Evolutionary conservation across 805 yeast species (phyloP).

Genomic region (Saturnispora bothae): DNA sequence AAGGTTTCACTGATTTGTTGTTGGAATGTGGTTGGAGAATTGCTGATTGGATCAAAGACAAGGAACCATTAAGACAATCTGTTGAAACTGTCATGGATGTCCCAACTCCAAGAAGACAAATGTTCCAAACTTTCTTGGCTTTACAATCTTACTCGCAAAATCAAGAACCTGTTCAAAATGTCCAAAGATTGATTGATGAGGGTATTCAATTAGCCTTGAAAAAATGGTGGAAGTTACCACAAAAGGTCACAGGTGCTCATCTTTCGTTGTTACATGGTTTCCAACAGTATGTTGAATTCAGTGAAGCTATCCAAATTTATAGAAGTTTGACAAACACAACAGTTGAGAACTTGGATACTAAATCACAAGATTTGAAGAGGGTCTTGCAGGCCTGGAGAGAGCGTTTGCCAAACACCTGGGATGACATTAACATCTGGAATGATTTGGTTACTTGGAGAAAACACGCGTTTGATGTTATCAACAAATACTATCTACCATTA

Average conservation of each 20-base stretch:
- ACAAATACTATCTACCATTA: constrained; percentile 86
- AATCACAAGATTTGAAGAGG: constrained; percentile 88
- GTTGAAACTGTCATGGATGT: constrained; percentile 97
- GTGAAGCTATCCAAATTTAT: constrained; percentile 94
- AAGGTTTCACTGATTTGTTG: constrained; percentile 88
- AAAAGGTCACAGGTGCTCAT: constrained; percentile 68
- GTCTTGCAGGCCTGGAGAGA: constrained; percentile 98
- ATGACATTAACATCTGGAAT: constrained; percentile 95
- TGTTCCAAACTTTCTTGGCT: constrained; percentile 87
- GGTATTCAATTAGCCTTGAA: constrained; percentile 88
- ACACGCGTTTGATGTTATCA: constrained; percentile 93
- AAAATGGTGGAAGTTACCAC: constrained; percentile 89
- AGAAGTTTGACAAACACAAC: constrained; percentile 80
- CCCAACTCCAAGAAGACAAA: constrained; percentile 94
- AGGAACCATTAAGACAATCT: constrained; percentile 88
- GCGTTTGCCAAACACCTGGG: constrained; percentile 93
- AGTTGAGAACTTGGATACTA: constrained; percentile 83
- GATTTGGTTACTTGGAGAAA: constrained; percentile 98
- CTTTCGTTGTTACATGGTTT: constrained; percentile 83
- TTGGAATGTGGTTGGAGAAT: constrained; percentile 99
- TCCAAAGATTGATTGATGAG: constrained; percentile 83
- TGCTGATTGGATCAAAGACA: constrained; percentile 94
- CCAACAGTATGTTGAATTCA: constrained; percentile 94
- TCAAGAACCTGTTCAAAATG: constrained; percentile 73
- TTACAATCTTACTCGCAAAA: constrained; percentile 91